A percentile compares a stretch with the other conserved stretches of the same genome.
Conservation (phyloP, 352 stramenopile genomes). For the Pythium aquatile region DNA sequence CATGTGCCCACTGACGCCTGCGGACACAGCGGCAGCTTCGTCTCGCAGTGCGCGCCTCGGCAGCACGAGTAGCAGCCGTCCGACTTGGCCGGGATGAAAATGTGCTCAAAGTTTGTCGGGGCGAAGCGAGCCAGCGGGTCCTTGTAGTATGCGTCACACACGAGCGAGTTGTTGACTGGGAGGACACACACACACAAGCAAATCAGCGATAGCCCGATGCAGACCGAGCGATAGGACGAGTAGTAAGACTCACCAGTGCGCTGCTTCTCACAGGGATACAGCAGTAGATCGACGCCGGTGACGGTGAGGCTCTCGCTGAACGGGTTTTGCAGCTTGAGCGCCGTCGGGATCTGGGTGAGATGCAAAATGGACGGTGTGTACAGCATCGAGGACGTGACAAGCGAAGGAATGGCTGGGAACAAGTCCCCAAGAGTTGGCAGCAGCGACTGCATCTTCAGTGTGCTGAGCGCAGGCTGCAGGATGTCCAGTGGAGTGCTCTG, state of each 20-base stretch:
- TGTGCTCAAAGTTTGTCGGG: constrained; percentile 54
- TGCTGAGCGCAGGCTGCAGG: constrained; percentile 55
- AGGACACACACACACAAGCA: background rate
- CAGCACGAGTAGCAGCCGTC: constrained; percentile 78
- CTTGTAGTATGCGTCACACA: constrained; percentile 73
- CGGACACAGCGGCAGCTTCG: constrained; percentile 59
- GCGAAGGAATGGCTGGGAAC: constrained; percentile 64
- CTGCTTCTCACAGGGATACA: constrained; percentile 79
- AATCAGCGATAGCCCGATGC: background rate
- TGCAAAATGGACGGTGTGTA: constrained; percentile 77
- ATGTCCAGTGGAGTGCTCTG: constrained; percentile 59
- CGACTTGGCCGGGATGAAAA: constrained; percentile 71
- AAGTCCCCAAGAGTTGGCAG: constrained; percentile 59
- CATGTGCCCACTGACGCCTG: constrained; percentile 46
- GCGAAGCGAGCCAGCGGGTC: constrained; percentile 65
- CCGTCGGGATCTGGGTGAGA: constrained; percentile 62
- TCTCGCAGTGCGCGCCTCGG: constrained; percentile 52
- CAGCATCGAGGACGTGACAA: constrained; percentile 74
- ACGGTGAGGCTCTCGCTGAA: constrained; percentile 82
- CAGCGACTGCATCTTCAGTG: constrained; percentile 52
- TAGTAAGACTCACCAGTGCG: constrained; percentile 34
- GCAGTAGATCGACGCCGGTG: constrained; percentile 54
- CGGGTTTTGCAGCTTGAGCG: constrained; percentile 73
- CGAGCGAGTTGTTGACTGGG: constrained; percentile 37
- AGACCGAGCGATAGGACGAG: background rate